A percentile compares a stretch with the other conserved stretches of the same genome.
Evolutionary conservation across 176 grass and related monocot genomes (phyloP).

Genomic region (Avena sativa): DNA sequence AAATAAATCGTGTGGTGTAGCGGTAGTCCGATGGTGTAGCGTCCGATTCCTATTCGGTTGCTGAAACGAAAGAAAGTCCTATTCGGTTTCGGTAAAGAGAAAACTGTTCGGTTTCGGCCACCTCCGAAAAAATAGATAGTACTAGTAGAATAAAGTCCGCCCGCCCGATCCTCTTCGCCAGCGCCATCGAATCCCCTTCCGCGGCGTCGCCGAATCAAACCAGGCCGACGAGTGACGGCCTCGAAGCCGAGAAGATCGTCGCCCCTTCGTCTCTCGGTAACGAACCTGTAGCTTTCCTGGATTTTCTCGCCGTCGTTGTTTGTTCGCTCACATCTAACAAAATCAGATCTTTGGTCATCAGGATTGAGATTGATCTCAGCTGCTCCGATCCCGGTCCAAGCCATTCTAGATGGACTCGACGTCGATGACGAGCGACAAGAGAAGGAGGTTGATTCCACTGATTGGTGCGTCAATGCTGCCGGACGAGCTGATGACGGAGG

Average conservation of each 20-base stretch:
- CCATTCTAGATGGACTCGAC: not conserved
- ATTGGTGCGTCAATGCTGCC: no score
- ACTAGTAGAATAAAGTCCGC: no score
- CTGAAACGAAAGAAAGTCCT: no score
- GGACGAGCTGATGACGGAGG: not conserved
- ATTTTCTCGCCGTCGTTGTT: not conserved
- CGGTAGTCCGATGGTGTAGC: no score
- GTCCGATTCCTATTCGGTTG: no score
- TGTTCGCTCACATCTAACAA: not conserved
- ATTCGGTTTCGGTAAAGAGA: no score
- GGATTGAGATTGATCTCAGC: not conserved
- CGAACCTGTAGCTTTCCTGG: not conserved
- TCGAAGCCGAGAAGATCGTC: not conserved
- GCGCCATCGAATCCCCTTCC: not conserved
- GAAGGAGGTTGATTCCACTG: no score
- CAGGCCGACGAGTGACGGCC: not conserved
- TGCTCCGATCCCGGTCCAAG: not conserved
- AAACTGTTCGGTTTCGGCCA: no score
- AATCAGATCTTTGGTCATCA: not conserved
- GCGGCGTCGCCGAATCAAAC: not conserved
- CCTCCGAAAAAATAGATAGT: no score
- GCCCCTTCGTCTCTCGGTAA: not conserved
- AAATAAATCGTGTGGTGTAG: no score
- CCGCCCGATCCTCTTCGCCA: not conserved
- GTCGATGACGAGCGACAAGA: no score